A percentile compares a stretch with the other conserved stretches of the same genome.
Conservation (phyloP, 2,329 filamentous ascomycete species). For the Macrophomina tecta region DNA sequence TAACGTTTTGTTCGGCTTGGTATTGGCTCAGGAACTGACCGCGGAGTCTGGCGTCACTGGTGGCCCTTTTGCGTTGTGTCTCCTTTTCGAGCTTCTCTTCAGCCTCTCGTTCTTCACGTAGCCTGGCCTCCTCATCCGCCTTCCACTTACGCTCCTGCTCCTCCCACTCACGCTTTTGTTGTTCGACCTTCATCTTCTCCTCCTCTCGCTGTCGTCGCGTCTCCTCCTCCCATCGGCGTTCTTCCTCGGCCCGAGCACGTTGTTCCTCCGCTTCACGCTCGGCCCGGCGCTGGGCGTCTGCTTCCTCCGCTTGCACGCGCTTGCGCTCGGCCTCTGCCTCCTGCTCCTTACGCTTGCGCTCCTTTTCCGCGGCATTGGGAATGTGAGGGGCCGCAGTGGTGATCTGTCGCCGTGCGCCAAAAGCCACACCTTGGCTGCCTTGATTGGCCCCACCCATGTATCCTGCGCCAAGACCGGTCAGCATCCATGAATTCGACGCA, state of each 20-base stretch:
- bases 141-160: constrained; percentile 80
- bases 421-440: constrained; percentile 90
- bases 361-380: constrained; percentile 83
- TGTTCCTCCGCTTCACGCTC: constrained; percentile 68
- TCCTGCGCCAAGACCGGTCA: constrained; percentile 44
- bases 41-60: constrained; percentile 71
- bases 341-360: constrained; percentile 67
- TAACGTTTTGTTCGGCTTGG: constrained; percentile 67
- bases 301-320: constrained; percentile 58
- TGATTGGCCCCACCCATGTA: constrained; percentile 98
- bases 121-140: constrained; percentile 73
- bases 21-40: constrained; percentile 90
- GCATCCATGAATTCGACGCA: not conserved
- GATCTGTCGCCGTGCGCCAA: constrained; percentile 91
- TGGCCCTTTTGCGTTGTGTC: constrained; percentile 64
- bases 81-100: constrained; percentile 72
- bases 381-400: constrained; percentile 81
- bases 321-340: constrained; percentile 61
- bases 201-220: constrained; percentile 64
- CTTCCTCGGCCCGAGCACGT: constrained; percentile 66
- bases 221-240: constrained; percentile 71
- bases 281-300: constrained; percentile 54
- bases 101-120: constrained; percentile 74
- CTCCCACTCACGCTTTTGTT: constrained; percentile 76
- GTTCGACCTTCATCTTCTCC: constrained; percentile 65